Conservation (phyloP, 768 basidiomycete genomes). For the Calocera viscosa region DNA sequence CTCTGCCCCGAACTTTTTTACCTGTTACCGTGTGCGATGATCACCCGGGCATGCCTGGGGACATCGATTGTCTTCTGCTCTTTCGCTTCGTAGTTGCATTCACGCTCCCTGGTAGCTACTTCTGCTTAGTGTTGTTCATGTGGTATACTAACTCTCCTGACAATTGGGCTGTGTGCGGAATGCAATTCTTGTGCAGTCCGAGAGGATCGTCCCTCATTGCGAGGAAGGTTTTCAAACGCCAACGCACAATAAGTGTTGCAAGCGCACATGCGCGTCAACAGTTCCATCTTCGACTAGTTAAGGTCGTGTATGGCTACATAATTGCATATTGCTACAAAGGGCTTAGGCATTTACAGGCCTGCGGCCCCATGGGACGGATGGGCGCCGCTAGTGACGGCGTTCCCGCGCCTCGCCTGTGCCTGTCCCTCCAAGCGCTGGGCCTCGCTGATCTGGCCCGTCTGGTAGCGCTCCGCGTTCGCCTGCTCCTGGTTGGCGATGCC, state of each 20-base stretch:
- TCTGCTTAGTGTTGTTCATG: neutral
- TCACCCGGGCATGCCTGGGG: neutral
- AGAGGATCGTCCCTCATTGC: neutral
- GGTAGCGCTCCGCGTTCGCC: neutral
- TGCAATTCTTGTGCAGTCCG: constrained; percentile 5
- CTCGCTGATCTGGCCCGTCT: neutral
- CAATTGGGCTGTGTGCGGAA: constrained; percentile 6
- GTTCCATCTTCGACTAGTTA: neutral
- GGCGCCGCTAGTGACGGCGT: neutral
- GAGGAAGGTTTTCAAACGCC: neutral
- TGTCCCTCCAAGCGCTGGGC: neutral
- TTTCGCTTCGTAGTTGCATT: neutral
- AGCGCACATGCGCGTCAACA: neutral
- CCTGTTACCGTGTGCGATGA: neutral
- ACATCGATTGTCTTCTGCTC: neutral
- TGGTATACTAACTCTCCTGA: constrained; percentile 4
- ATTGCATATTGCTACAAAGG: neutral
- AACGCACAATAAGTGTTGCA: neutral
- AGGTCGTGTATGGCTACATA: neutral
- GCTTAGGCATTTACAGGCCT: neutral
- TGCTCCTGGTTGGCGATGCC: neutral
- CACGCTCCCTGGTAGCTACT: neutral
- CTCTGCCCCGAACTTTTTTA: neutral
- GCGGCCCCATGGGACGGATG: neutral
- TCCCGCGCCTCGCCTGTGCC: neutral